These are phyloP conservation scores for Phytophthora crassamura DNA, from an alignment of 352 stramenopile species.

Conservation along the genomic window DNA sequence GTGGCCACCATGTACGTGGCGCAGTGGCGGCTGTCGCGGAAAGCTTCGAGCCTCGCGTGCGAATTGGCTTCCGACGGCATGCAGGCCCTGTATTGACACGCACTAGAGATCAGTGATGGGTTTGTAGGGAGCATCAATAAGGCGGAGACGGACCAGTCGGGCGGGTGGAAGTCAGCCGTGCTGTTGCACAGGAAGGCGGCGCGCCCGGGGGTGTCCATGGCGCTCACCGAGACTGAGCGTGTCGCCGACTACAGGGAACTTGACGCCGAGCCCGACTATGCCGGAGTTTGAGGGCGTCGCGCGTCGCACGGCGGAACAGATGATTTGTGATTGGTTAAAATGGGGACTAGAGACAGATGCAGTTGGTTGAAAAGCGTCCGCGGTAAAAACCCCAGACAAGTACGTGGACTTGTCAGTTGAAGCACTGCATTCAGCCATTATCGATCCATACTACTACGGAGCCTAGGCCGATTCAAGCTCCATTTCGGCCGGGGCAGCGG, in stretches of 20 bases:
- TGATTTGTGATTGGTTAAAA: slow-evolving; percentile 3
- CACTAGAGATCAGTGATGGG: neutral
- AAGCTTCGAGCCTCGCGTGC: slow-evolving; percentile 79
- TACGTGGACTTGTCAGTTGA: slow-evolving; percentile 4
- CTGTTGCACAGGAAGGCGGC: slow-evolving; percentile 81
- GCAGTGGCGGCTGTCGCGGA: slow-evolving; percentile 77
- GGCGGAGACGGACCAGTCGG: slow-evolving; percentile 73
- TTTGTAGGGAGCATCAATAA: slow-evolving; percentile 52
- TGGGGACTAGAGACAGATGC: neutral
- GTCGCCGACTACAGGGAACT: slow-evolving; percentile 21
- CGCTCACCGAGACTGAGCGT: slow-evolving; percentile 17
- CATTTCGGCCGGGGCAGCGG: slow-evolving; percentile 49
- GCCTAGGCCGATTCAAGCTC: slow-evolving; percentile 69
- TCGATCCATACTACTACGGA: neutral
- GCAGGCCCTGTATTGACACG: slow-evolving; percentile 54
- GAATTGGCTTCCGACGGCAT: slow-evolving; percentile 67
- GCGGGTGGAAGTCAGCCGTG: slow-evolving; percentile 81
- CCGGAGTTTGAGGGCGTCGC: neutral
- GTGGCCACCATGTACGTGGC: slow-evolving; percentile 88
- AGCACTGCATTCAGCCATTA: neutral
- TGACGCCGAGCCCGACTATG: neutral
- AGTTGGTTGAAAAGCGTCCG: slow-evolving; percentile 14
- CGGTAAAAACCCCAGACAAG: slow-evolving; percentile 10
- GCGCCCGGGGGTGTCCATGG: slow-evolving; percentile 58
- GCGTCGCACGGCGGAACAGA: neutral